Evolutionary conservation across 1,139 yeast genomes (phyloP), one percentile per base, ranked within the genome.

Genomic region (Suhomyces maxii): DNA sequence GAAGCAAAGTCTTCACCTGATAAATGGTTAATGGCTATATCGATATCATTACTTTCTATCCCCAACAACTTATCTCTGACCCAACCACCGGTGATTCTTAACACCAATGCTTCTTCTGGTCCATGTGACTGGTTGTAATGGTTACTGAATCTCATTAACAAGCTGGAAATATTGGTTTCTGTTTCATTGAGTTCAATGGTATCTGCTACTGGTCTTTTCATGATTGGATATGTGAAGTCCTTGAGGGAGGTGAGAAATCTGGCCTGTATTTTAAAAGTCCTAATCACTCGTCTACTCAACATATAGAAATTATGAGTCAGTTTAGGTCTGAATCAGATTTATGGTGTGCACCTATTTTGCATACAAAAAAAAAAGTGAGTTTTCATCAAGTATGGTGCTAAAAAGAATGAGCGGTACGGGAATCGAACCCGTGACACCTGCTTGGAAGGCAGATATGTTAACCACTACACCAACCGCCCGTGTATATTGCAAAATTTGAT

Each of bases 81-180:
- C 99, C 99, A 93, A 0, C 99, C 99, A 31, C 99, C 99, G 0
- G 98, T 91, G 56, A 93, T 87, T 52, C 99, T 68, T 18, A 91
- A 73, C 31, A 79, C 84, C 23, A 76, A 50, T 25, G 49, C 52
- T 14, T 49, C 31, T 6, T 41, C 45, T 13, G 50, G 44, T 1
- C 45, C 50, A 23, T 53, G 57, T 1, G 51, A 37, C 23, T 44
- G 36, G 47, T 74, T 73, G 51, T 75, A 72, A 45, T 64, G 56
- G 40, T 61, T 48, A 53, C 77, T 70, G 56, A 72, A 79, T 34
- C 70, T 75, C 30, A 72, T 70, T 44, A 84, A 65, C 18, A 83
- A 59, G 35, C 64, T 56, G 26, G 77, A 65, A 55, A 84, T 75
- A 47, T 73, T 68, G 33, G 59, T 55, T 58, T 84, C 89, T 0